These are phyloP conservation scores for Crotalaria pallida DNA, from an alignment of 306 rosid species.

Conservation along the genomic window DNA sequence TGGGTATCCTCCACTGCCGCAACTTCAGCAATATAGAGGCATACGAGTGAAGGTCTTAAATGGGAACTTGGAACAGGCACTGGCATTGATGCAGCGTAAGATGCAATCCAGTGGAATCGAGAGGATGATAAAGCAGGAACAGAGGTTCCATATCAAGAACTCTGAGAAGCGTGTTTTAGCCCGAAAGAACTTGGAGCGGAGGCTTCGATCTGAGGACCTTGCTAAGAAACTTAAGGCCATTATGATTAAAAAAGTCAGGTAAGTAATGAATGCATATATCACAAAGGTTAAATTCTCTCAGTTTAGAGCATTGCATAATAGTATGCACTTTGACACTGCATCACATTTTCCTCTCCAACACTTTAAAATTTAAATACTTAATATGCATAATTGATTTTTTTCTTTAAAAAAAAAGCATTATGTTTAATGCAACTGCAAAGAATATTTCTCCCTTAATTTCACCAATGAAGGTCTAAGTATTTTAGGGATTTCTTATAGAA, in stretches of 20 bases:
- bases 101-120: slow-evolving; percentile 89
- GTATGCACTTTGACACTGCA: background rate
- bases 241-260: slow-evolving; percentile 89
- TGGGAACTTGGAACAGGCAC: slow-evolving; percentile 68
- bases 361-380: background rate
- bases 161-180: slow-evolving; percentile 88
- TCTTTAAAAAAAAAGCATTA: background rate
- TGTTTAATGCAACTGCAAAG: background rate
- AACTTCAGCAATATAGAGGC: slow-evolving; percentile 67
- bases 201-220: slow-evolving; percentile 59
- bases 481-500: background rate
- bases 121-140: slow-evolving; percentile 64
- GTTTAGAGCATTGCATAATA: background rate
- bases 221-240: slow-evolving; percentile 74
- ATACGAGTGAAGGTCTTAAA: slow-evolving; percentile 61
- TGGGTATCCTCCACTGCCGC: slow-evolving; percentile 27
- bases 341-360: background rate
- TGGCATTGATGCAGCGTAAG: slow-evolving; percentile 57
- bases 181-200: slow-evolving; percentile 53
- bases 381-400: no score
- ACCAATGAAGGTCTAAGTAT: background rate
- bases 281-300: background rate
- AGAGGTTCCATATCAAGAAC: slow-evolving; percentile 71
- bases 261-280: background rate
- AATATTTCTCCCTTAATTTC: background rate